A percentile compares a stretch with the other conserved stretches of the same genome.
Evolutionary conservation across 1,284 basidiomycete genomes (phyloP).

Genomic region (Tilletia horrida): DNA sequence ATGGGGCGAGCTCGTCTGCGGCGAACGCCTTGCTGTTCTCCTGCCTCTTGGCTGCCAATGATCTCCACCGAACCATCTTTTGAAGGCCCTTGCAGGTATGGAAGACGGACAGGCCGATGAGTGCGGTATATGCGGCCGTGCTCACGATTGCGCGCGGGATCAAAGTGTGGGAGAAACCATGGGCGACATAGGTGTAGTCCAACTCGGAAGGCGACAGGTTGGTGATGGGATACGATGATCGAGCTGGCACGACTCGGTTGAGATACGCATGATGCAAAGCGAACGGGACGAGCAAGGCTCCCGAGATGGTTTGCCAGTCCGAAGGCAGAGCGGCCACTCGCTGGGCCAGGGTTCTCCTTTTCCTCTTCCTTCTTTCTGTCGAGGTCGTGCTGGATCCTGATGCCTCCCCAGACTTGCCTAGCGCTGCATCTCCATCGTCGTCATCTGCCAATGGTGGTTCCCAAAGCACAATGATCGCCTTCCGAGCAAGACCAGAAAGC

Average conservation of each 20-base stretch:
- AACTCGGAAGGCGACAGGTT: constrained; percentile 41
- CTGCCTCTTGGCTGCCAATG: neutral
- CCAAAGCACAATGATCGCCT: constrained; percentile 24
- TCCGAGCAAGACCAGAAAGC: constrained; percentile 24
- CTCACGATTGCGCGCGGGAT: neutral
- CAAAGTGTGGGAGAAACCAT: constrained; percentile 17
- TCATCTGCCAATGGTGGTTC: constrained; percentile 6
- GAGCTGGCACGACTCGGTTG: constrained; percentile 40
- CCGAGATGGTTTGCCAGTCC: constrained; percentile 28
- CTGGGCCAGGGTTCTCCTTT: neutral
- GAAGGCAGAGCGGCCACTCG: neutral
- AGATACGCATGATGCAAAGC: constrained; percentile 32
- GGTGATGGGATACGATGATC: constrained; percentile 24
- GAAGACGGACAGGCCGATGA: constrained; percentile 8
- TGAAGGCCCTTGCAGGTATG: neutral
- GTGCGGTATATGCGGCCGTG: neutral
- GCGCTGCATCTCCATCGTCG: neutral
- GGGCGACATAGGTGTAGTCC: constrained; percentile 44
- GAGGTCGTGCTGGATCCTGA: no score
- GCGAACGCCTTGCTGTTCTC: neutral
- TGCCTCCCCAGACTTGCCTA: no score
- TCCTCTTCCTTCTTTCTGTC: neutral
- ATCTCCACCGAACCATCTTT: neutral
- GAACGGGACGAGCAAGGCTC: constrained; percentile 33
- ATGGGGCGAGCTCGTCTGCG: neutral